Conservation (phyloP, 176 grass and related monocot genomes). For the Hyparrhenia diplandra region DNA sequence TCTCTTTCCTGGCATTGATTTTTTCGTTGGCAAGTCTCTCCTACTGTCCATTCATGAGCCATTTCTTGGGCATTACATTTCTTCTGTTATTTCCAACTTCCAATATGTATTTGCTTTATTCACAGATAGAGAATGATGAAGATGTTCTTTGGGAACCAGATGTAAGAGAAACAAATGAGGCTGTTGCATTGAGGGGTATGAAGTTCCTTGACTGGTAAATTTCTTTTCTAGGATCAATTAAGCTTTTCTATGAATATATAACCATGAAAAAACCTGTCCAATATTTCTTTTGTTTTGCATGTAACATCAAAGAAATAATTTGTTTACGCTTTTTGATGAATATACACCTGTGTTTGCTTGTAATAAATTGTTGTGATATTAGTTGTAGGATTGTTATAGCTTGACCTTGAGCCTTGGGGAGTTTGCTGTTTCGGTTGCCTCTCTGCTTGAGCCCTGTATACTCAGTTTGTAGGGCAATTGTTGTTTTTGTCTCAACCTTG, state of each 20-base stretch:
- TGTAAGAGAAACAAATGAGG: slow-evolving; percentile 77
- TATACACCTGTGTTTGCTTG: too few relatives aligned
- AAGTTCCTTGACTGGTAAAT: slow-evolving; percentile 92
- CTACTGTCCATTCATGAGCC: slow-evolving; percentile 16
- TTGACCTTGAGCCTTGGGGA: too few relatives aligned
- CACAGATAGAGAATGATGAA: slow-evolving; percentile 85
- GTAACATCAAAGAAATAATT: too few relatives aligned
- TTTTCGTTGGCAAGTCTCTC: slow-evolving; percentile 76
- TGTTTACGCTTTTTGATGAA: too few relatives aligned
- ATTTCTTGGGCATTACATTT: neutral
- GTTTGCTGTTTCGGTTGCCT: neutral
- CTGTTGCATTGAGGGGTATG: slow-evolving; percentile 62
- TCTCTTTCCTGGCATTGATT: slow-evolving; percentile 87
- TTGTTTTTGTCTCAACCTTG: neutral
- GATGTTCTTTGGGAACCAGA: slow-evolving; percentile 82
- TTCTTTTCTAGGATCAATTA: neutral
- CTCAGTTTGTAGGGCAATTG: neutral
- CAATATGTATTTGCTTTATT: neutral
- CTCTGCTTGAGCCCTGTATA: neutral
- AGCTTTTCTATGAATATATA: neutral
- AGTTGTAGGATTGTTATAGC: too few relatives aligned
- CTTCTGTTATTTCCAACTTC: neutral
- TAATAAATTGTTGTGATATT: neutral
- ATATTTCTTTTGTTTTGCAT: neutral
- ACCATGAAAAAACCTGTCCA: neutral